phyloP scores from a whole-genome alignment of 164 flowering plant genomes.

The Paratinospora sagittata region DNA sequence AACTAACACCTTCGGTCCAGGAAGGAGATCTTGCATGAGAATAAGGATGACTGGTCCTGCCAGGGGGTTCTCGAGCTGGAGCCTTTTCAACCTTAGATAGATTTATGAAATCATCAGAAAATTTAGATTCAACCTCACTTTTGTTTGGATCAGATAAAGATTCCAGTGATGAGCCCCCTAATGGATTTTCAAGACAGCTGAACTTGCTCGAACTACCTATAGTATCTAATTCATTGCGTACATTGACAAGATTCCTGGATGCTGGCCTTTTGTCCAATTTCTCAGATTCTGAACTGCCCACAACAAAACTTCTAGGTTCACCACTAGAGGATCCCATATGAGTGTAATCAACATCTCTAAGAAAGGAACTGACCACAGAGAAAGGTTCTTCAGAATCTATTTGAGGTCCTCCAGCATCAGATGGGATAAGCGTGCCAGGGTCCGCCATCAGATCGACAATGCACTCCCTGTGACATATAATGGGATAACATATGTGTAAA shows the following conservation, averaged over 20 bases:
- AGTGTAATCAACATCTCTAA: conserved; percentile 43
- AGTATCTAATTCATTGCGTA: conserved; percentile 27
- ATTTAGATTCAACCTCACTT: conserved; percentile 29
- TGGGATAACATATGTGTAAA: not conserved
- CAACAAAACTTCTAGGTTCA: conserved; percentile 43
- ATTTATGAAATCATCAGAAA: conserved; percentile 18
- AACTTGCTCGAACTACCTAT: conserved; percentile 22
- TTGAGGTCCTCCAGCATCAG: conserved; percentile 66
- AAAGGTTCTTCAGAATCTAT: conserved; percentile 45
- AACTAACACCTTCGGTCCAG: conserved; percentile 94
- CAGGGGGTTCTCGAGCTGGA: conserved; percentile 24
- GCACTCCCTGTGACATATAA: conserved; percentile 68
- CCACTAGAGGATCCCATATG: conserved; percentile 50
- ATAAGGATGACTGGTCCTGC: conserved; percentile 36
- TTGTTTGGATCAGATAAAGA: conserved; percentile 15
- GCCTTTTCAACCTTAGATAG: conserved; percentile 27
- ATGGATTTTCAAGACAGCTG: conserved; percentile 11
- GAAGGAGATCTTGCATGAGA: conserved; percentile 85
- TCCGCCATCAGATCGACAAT: conserved; percentile 95
- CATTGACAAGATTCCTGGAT: conserved; percentile 19
- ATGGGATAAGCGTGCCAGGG: conserved; percentile 95
- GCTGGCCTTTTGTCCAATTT: conserved; percentile 31
- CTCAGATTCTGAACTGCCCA: conserved; percentile 37
- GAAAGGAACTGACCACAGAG: conserved; percentile 37
- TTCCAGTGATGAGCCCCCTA: conserved; percentile 16